Evolutionary conservation across 2,329 filamentous ascomycete species (phyloP), one percentile per base, ranked within the genome.

Genomic region (Neonectria punicea): DNA sequence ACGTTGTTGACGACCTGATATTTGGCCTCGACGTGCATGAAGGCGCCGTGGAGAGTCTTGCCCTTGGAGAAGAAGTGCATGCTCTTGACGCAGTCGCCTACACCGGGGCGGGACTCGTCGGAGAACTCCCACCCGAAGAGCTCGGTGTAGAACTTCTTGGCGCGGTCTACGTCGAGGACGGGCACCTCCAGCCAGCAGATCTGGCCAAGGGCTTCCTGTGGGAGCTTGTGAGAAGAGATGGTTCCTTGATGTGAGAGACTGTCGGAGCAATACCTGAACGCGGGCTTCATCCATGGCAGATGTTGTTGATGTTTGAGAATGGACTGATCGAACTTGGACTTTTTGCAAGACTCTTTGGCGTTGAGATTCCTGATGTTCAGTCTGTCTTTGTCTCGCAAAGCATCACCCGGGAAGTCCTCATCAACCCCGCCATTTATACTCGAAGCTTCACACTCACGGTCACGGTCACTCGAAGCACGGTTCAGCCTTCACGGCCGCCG

Each of bases 171-270:
- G 66, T 80, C 73, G 30, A 66, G 70, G 55, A 78, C 77, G n/a
- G 80, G 79, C 14, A 82, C 69, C 59, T 82, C 77, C 50, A 79
- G 75, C 78, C 79, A 82, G 70, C 75, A 79, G 53, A 80, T 75
- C 54, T 80, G 73, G 63, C 79, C 79, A 46, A 74, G 62, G 46
- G 60, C 53, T 64, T 74, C 67, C 71, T 73, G 58, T 14, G 4
- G 25, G 30, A 14, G 39, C 5, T 46, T 53, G 51, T 67, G 46
- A 57, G 53, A 53, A 18, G 28, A 39, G 18, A 25, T 20, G 47
- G 4, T 53, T 10, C 14, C 22, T 5, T 25, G 22, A 22, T 30
- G n/a, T 18, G 9, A 30, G 28, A 8, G 18, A 18, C 18, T 13
- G 22, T 6, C 11, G 8, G 46, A 30, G 28, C 41, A 10, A 16